phyloP scores from a whole-genome alignment of 2,329 filamentous ascomycete species.

The Colletotrichum falcatum region DNA sequence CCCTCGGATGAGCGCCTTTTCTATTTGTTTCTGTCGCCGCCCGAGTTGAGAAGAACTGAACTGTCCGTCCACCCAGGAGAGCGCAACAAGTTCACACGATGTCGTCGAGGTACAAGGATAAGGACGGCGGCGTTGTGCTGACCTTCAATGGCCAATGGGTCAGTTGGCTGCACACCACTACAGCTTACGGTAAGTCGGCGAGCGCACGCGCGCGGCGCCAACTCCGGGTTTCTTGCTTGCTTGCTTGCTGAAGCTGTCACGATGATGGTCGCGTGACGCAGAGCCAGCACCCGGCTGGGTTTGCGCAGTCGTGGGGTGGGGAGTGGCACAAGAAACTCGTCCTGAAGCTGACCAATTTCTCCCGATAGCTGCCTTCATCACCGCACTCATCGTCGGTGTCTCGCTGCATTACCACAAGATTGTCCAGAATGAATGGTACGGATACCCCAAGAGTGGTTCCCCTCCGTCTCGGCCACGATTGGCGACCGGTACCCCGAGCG shows the following conservation, averaged over 20 bases:
- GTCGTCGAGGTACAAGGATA: conserved; percentile 71
- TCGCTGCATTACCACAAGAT: conserved; percentile 95
- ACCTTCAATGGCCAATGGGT: conserved; percentile 89
- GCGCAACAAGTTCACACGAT: conserved; percentile 47
- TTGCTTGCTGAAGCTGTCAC: conserved; percentile 13
- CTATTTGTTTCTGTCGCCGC: conserved; percentile 26
- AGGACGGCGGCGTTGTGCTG: conserved; percentile 69
- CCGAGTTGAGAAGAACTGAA: conserved; percentile 8
- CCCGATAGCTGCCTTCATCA: conserved; percentile 81
- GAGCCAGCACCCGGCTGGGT: conserved; percentile 6
- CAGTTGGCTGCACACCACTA: conserved; percentile 85
- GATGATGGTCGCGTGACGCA: background rate
- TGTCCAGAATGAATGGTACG: conserved; percentile 95
- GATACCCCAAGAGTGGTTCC: conserved; percentile 96
- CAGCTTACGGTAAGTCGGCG: conserved; percentile 78
- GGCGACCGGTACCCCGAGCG: conserved; percentile 97
- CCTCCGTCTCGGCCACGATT: conserved; percentile 95
- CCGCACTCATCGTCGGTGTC: conserved; percentile 84
- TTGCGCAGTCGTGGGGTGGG: conserved; percentile 33
- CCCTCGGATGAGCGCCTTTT: conserved; percentile 46
- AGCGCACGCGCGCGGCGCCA: background rate
- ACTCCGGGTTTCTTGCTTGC: conserved; percentile 5
- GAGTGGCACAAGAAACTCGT: background rate
- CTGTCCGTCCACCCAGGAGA: background rate
- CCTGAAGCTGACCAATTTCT: conserved; percentile 10